Evolutionary conservation across 108 stramenopile genomes (phyloP).

Genomic region (Fragilaria radians): DNA sequence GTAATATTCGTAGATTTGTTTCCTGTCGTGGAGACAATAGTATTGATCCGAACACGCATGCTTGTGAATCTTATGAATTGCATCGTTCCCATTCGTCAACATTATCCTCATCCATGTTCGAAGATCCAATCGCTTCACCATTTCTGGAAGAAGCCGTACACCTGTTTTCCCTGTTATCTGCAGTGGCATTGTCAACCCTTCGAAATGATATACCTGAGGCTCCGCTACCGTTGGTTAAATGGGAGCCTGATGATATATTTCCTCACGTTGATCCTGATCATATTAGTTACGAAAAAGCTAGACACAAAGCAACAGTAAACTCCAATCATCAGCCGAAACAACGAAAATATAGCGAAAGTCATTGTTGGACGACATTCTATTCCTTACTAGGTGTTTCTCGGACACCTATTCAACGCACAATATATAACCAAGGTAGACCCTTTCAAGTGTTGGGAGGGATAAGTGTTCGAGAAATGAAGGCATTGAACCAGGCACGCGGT

Average conservation of each 20-base stretch:
- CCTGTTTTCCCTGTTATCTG: constrained; percentile 47
- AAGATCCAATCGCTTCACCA: constrained; percentile 57
- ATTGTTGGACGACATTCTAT: background rate
- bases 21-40: constrained; percentile 17
- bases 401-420: constrained; percentile 33
- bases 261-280: constrained; percentile 61
- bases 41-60: constrained; percentile 4
- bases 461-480: constrained; percentile 53
- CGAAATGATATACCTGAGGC: constrained; percentile 65
- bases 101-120: constrained; percentile 52
- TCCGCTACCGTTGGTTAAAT: constrained; percentile 47
- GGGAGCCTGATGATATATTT: constrained; percentile 46
- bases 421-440: constrained; percentile 54
- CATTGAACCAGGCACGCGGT: constrained; percentile 60
- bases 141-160: constrained; percentile 76
- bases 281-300: constrained; percentile 6
- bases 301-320: constrained; percentile 9
- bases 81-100: constrained; percentile 3
- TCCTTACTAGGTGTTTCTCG: constrained; percentile 43
- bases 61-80: constrained; percentile 2
- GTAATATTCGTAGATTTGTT: constrained; percentile 18
- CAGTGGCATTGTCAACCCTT: constrained; percentile 64
- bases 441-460: constrained; percentile 75
- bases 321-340: background rate
- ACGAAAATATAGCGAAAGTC: background rate